Percentiles rank a stretch among this genome's conserved stretches.
Evolutionary conservation across 768 basidiomycete genomes (phyloP).

Genomic region (Chiua virens): DNA sequence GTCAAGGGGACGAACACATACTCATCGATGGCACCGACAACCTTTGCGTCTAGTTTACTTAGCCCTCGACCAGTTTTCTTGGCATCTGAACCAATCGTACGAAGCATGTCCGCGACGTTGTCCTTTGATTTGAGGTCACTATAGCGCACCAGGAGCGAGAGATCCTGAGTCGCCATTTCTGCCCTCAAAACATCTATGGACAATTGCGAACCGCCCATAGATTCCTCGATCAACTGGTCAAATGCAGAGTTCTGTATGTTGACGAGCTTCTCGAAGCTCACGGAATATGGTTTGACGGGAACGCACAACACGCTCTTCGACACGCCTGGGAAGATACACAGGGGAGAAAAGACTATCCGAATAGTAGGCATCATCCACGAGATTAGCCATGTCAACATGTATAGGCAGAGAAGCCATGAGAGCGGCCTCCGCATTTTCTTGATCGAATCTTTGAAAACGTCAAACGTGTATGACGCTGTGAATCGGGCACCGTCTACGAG

Average conservation of each 20-base stretch:
- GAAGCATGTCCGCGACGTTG: constrained; percentile 49
- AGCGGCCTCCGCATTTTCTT: constrained; percentile 56
- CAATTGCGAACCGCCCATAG: constrained; percentile 56
- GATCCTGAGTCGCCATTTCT: constrained; percentile 73
- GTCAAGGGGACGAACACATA: constrained; percentile 32
- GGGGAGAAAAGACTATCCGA: constrained; percentile 49
- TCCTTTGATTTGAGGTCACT: constrained; percentile 66
- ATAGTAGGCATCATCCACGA: constrained; percentile 43
- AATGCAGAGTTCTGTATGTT: constrained; percentile 62
- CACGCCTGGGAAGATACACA: constrained; percentile 64
- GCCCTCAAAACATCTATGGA: constrained; percentile 72
- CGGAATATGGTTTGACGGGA: constrained; percentile 29
- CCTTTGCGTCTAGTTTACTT: constrained; percentile 61
- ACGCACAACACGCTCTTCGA: constrained; percentile 48
- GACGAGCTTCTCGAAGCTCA: constrained; percentile 62
- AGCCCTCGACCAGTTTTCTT: constrained; percentile 58
- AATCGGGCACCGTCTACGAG: constrained; percentile 24
- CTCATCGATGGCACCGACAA: constrained; percentile 77
- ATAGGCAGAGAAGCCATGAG: constrained; percentile 50
- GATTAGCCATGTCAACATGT: constrained; percentile 47
- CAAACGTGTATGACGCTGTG: constrained; percentile 42
- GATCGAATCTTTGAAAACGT: constrained; percentile 49
- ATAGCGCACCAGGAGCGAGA: constrained; percentile 58
- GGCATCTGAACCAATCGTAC: constrained; percentile 59
- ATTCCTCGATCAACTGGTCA: constrained; percentile 59